Evolutionary conservation across 139 green algal genomes (phyloP).

Genomic region (Tetradesmus lagerheimii): DNA sequence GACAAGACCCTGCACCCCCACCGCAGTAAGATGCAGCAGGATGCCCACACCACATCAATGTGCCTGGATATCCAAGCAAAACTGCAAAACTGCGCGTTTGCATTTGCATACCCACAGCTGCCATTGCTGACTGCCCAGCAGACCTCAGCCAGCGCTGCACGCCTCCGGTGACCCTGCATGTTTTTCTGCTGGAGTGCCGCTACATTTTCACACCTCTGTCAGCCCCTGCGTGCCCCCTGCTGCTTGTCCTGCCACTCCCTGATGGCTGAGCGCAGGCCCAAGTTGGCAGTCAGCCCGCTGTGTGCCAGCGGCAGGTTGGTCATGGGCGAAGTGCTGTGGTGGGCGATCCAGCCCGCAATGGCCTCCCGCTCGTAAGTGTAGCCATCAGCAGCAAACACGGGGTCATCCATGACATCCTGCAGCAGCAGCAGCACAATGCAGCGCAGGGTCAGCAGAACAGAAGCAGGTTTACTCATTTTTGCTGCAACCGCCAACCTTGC

Average conservation of each 20-base stretch:
- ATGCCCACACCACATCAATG: no score
- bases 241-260: conserved; percentile 56
- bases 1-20: no score
- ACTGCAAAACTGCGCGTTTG: no score
- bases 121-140: no score
- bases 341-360: conserved; percentile 69
- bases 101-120: no score
- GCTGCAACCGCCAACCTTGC: not conserved
- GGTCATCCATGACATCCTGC: conserved; percentile 74
- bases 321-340: conserved; percentile 63
- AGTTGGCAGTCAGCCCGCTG: conserved; percentile 64
- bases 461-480: not conserved
- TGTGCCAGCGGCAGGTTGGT: conserved; percentile 70
- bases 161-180: no score
- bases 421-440: not conserved
- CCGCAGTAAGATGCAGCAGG: no score
- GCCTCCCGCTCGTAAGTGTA: conserved; percentile 77
- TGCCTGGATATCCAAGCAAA: no score
- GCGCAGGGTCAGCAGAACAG: not conserved
- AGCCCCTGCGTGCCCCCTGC: not conserved
- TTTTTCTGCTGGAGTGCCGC: no score
- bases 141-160: no score
- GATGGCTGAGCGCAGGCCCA: conserved; percentile 63
- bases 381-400: conserved; percentile 78
- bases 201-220: no score